These are phyloP conservation scores for Alternaria consortialis DNA, from an alignment of 2,329 filamentous ascomycete genomes.

Conservation along the genomic window DNA sequence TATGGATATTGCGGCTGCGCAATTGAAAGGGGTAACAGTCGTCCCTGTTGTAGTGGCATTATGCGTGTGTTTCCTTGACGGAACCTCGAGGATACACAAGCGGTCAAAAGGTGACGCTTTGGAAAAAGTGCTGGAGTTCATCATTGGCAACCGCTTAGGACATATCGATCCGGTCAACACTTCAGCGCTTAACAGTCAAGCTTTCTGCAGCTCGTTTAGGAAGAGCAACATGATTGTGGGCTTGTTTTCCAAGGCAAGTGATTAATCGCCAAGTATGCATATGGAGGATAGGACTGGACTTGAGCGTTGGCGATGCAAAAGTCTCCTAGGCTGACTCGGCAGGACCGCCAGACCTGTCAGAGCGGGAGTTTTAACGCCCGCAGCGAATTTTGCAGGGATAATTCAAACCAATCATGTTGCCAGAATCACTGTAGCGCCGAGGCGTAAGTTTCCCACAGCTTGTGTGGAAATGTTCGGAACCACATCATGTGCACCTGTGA, in stretches of 20 bases:
- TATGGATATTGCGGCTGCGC: neutral
- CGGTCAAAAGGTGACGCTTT: neutral
- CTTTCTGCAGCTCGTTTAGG: neutral
- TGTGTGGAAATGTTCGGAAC: neutral
- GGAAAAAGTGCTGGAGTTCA: neutral
- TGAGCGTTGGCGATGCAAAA: neutral
- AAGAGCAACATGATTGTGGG: neutral
- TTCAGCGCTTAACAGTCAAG: constrained; percentile 1
- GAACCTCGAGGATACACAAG: neutral
- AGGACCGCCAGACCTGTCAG: neutral
- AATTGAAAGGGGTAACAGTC: neutral
- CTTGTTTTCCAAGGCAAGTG: neutral
- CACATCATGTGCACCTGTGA: neutral
- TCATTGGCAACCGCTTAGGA: neutral
- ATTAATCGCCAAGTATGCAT: too few species aligned
- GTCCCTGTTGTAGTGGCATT: neutral
- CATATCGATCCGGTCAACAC: neutral
- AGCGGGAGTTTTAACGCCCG: neutral
- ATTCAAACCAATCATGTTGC: neutral
- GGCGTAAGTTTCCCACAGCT: neutral
- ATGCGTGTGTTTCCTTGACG: neutral
- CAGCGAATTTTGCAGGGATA: neutral
- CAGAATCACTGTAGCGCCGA: neutral
- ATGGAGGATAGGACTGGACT: too few species aligned
- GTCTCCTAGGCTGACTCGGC: neutral